Base-by-base conservation (phyloP, 2,329 filamentous ascomycete genomes). In the Penicillium sp. region DNA sequence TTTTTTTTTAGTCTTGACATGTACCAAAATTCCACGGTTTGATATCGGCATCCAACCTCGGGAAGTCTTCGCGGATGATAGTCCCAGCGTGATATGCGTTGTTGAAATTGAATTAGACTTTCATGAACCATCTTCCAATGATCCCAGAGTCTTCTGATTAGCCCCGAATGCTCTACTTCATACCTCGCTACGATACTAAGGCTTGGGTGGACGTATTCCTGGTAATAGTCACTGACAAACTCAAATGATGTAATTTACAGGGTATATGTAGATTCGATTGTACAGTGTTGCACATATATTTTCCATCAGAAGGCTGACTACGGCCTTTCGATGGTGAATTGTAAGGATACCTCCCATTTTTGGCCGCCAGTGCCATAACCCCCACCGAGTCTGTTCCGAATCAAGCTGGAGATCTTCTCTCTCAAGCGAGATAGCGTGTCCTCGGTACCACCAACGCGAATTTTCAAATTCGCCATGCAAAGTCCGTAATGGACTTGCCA, bases 401-500 rank as follows among this genome's bases (percentile, higher is more conserved):
- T 88, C 69, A 97, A 79, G 59, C 88, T 89, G 15, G 86, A 84
- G 52, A 97, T 86, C 48, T 91, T 87, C 63, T 90, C 88, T 59
- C 93, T 86, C 64, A 98, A 77, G 69, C 89, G 89, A 59, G 83
- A 83, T 60, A 96, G 79, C 5, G 88, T 85, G 14, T 89, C 86
- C 62, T 95, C 91, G 45, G 90, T 88, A 4, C 88, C 89, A 59
- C 78, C 73, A 28, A 96, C 85, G 60, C 88, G 85, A 20, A 99
- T 77, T 75, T 92, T 96, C 66, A 99, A 76, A 73, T 96, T 97
- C 8, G 95, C 95, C 90, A 98, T 96, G 72, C 92, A 96, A 42
- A 98, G 82, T 1, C 94, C 93, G 74, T 98, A 97, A 77, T 99
- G 95, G 14, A 97, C 95, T 79, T 99, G 95, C 95, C 95, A 99